Percentiles rank a stretch among this genome's conserved stretches.
phyloP scores from a whole-genome alignment of 2,329 filamentous ascomycete species.

The Stagonosporopsis vannaccii region DNA sequence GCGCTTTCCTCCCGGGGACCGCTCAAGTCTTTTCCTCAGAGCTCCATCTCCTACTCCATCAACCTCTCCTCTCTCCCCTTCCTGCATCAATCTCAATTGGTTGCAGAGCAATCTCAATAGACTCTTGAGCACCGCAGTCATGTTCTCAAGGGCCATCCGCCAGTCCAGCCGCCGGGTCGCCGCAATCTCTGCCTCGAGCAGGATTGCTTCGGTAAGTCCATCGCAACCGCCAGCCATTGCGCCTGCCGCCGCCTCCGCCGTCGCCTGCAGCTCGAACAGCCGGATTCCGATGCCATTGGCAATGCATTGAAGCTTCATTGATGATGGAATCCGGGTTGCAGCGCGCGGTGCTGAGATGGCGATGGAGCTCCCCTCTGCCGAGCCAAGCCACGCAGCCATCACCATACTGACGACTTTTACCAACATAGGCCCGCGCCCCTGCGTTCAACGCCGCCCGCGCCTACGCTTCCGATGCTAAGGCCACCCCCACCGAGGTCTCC shows the following conservation, averaged over 20 bases:
- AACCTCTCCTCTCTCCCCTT: constrained; percentile 50
- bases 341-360: constrained; percentile 40
- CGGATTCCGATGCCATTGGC: constrained; percentile 43
- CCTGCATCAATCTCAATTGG: constrained; percentile 55
- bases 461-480: constrained; percentile 94
- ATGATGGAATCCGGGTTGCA: constrained; percentile 46
- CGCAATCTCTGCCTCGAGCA: constrained; percentile 89
- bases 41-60: constrained; percentile 48
- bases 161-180: constrained; percentile 95
- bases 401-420: constrained; percentile 57
- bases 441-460: constrained; percentile 79
- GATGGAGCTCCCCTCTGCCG: constrained; percentile 42
- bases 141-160: constrained; percentile 99
- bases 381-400: constrained; percentile 39
- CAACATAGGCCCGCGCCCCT: constrained; percentile 81
- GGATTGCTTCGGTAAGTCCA: constrained; percentile 91
- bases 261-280: constrained; percentile 45
- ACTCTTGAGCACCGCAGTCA: constrained; percentile 62
- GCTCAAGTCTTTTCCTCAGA: constrained; percentile 31
- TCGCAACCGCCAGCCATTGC: constrained; percentile 52
- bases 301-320: constrained; percentile 46
- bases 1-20: constrained; percentile 42
- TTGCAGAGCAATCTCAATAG: constrained; percentile 51
- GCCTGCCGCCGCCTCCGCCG: constrained; percentile 49
- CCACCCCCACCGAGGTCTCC: constrained; percentile 95